Base-by-base conservation (phyloP, 768 basidiomycete genomes). In the Lactarius indigo region DNA sequence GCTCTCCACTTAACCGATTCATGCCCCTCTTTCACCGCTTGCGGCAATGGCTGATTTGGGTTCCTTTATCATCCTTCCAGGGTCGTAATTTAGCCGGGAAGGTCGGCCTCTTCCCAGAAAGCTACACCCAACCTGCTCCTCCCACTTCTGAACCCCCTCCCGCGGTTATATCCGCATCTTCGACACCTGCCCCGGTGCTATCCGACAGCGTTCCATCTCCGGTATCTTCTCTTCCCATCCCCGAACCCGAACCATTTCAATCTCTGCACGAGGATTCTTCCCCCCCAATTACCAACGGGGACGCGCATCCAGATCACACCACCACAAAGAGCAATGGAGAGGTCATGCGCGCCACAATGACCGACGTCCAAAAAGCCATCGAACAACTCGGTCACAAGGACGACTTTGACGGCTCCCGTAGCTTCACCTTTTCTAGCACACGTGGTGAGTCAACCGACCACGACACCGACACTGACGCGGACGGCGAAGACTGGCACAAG, bases 61-160 rank as follows among this genome's bases (percentile, higher is more conserved):
- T 63, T n/a, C 23, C 23, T 59, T 70, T 61, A 54, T 57, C 57
- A 56, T 30, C 31, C 71, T 63, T 57, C 69, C n/a, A 75, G 92
- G 95, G 96, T 18, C 87, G 90, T 41, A 97, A 95, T 77, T 75
- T 83, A 7, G 80, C 85, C 15, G 96, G 96, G 5, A 88, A 88
- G 75, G 78, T 84, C n/a, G 97, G 97, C 3, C 80, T 99, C 13
- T 98, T 99, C 73, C 97, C 97, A 2, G 84, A 90, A 72, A 88
- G 86, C 68, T 98, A 98, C 73, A 96, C 96, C 0, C 73, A 73
- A 17, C 68, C 77, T 15, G 66, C 79, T 0, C 66, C 74, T 26
- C 69, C 75, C 18, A 56, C 52, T 28, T 64, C 64, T 35, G 58
- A 52, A 33, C 72, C 35, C 12, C 26, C 63, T 52, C 57, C 68